These are phyloP conservation scores for Auriscalpium orientale DNA, from an alignment of 768 basidiomycete genomes.

Conservation along the genomic window DNA sequence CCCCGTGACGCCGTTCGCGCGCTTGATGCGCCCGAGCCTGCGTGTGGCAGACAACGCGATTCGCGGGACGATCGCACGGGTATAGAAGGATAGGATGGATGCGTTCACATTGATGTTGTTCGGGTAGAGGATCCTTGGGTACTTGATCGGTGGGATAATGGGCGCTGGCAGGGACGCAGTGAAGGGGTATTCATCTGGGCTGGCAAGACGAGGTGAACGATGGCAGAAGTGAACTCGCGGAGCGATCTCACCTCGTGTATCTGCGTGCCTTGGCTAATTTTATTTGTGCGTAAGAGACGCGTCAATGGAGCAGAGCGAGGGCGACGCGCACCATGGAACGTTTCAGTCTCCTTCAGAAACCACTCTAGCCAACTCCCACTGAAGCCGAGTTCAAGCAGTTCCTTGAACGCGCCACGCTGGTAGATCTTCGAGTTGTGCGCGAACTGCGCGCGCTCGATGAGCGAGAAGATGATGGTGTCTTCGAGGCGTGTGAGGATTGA, in stretches of 20 bases:
- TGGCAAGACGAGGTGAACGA: constrained; percentile 23
- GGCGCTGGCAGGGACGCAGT: constrained; percentile 73
- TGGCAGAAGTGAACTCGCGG: not conserved
- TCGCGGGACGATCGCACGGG: constrained; percentile 77
- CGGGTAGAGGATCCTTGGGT: constrained; percentile 72
- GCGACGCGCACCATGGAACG: constrained; percentile 74
- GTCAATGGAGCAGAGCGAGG: not conserved
- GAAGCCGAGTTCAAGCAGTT: constrained; percentile 68
- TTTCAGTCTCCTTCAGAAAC: constrained; percentile 94
- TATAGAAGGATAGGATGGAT: constrained; percentile 86
- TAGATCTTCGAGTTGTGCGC: constrained; percentile 91
- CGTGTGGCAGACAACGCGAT: constrained; percentile 73
- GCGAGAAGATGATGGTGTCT: constrained; percentile 96
- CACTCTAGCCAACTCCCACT: constrained; percentile 92
- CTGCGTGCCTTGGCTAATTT: constrained; percentile 87
- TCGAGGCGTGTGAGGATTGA: constrained; percentile 84
- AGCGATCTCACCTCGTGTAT: constrained; percentile 70
- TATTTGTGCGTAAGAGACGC: not conserved
- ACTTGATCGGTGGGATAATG: constrained; percentile 62
- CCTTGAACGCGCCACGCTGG: constrained; percentile 66
- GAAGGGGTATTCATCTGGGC: constrained; percentile 98
- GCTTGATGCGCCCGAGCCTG: constrained; percentile 55
- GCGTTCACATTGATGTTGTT: constrained; percentile 82
- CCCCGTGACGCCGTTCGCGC: constrained; percentile 56
- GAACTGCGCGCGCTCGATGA: constrained; percentile 97